phyloP scores from a whole-genome alignment of 106 monocot species.

The Gastrodia elata region DNA sequence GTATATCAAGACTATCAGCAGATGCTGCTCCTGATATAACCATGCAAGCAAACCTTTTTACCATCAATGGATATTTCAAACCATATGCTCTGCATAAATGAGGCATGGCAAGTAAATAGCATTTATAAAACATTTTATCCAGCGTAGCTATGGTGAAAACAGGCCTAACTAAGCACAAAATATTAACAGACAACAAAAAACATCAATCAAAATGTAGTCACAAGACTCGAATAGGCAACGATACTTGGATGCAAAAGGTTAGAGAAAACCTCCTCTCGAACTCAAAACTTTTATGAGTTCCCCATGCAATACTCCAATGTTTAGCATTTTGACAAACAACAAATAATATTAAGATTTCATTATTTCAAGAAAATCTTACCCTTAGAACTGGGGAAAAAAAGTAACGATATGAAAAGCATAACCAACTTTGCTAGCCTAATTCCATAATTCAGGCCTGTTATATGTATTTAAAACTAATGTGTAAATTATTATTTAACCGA shows the following conservation, averaged over 20 bases:
- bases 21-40: constrained; percentile 57
- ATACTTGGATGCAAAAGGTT: not conserved
- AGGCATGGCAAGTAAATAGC: not conserved
- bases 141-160: not conserved
- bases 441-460: no score
- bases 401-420: no score
- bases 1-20: constrained; percentile 65
- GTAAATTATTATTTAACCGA: no score
- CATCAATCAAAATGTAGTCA: not conserved
- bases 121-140: not conserved
- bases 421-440: no score
- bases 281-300: no score
- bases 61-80: constrained; percentile 81
- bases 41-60: constrained; percentile 87
- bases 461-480: no score
- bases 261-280: not conserved
- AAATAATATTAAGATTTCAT: no score
- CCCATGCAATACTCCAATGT: no score
- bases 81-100: constrained; percentile 36
- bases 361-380: no score
- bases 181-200: not conserved
- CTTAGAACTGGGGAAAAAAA: no score
- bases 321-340: no score
- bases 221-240: not conserved
- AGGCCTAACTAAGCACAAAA: not conserved